Conservation (phyloP, 768 basidiomycete genomes). For the Termitomyces eurrhizus region DNA sequence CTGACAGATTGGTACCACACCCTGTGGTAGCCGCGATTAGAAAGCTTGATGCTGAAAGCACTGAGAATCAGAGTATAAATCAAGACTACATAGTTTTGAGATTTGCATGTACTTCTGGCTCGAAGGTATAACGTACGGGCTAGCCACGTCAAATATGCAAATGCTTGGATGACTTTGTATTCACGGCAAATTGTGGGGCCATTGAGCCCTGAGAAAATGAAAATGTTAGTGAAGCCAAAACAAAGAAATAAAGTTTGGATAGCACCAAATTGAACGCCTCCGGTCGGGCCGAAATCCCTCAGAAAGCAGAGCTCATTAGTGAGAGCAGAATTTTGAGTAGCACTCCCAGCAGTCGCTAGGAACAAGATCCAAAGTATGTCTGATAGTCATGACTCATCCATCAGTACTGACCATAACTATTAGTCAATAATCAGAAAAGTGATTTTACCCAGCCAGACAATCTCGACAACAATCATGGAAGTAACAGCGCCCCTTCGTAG, state of each 20-base stretch:
- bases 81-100: slow-evolving; percentile 25
- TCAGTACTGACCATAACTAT: neutral
- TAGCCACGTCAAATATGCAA: slow-evolving; percentile 41
- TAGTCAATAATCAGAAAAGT: neutral
- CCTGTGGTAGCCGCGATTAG: slow-evolving; percentile 26
- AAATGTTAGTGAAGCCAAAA: neutral
- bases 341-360: slow-evolving; percentile 33
- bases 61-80: slow-evolving; percentile 28
- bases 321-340: slow-evolving; percentile 21
- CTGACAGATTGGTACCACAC: slow-evolving; percentile 34
- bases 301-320: slow-evolving; percentile 9
- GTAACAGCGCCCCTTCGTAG: slow-evolving; percentile 31
- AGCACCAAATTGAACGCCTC: neutral
- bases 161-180: slow-evolving; percentile 37
- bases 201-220: neutral
- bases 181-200: slow-evolving; percentile 30
- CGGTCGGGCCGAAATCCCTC: neutral
- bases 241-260: neutral
- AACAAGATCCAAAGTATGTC: slow-evolving; percentile 44
- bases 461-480: slow-evolving; percentile 36
- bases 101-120: neutral
- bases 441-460: slow-evolving; percentile 35
- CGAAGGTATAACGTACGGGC: slow-evolving; percentile 27
- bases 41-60: slow-evolving; percentile 24
- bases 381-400: slow-evolving; percentile 10